Evolutionary conservation across 345 rosid genomes (phyloP).

Genomic region (Syzygium jambos): DNA sequence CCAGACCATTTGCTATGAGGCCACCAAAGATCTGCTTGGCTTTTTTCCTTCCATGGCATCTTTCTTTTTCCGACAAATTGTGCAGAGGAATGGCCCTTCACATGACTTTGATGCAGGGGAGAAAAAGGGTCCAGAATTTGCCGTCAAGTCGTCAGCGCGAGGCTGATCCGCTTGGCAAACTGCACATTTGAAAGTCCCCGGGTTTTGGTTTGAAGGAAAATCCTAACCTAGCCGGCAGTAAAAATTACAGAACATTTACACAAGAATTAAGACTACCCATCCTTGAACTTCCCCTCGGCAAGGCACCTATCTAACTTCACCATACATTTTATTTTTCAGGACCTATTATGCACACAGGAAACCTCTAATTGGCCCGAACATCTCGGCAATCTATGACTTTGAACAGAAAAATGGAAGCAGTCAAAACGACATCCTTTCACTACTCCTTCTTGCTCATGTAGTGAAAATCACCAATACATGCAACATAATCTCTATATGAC

Average conservation of each 20-base stretch:
- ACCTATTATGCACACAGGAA: neutral
- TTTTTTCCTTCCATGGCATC: conserved; percentile 99
- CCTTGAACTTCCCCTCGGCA: neutral
- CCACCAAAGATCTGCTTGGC: conserved; percentile 45
- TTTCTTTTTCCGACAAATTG: conserved; percentile 76
- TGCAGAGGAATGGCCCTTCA: conserved; percentile 94
- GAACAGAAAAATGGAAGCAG: neutral
- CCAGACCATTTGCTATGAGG: conserved; percentile 24
- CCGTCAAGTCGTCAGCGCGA: conserved; percentile 44
- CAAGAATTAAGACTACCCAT: neutral
- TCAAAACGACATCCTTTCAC: neutral
- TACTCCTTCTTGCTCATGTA: neutral
- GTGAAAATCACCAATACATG: neutral
- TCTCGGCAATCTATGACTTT: neutral
- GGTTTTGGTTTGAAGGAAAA: conserved; percentile 32
- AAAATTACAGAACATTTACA: neutral
- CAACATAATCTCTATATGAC: neutral
- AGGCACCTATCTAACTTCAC: neutral
- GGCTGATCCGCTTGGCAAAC: conserved; percentile 92
- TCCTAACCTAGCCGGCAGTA: conserved; percentile 78
- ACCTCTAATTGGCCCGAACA: neutral
- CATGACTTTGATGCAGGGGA: conserved; percentile 72
- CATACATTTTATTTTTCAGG: neutral
- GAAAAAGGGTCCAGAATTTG: conserved; percentile 52
- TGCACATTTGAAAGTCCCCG: conserved; percentile 76